A percentile compares a stretch with the other conserved stretches of the same genome.
These are phyloP conservation scores for Backusella macrospora DNA, from an alignment of 192 early-diverging fungal species.

Conservation along the genomic window DNA sequence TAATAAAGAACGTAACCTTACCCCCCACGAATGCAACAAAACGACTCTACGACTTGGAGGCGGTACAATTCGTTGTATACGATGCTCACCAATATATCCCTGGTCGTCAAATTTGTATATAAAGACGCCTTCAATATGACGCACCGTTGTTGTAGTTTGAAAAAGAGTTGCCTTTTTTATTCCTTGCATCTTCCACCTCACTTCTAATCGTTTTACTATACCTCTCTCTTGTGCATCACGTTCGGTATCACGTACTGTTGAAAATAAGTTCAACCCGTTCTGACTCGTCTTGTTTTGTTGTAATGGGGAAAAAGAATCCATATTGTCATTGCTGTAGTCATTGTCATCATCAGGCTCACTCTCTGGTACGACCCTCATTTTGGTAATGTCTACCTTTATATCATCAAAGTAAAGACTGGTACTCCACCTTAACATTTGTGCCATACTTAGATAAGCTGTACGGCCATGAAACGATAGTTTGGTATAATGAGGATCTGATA, in stretches of 20 bases:
- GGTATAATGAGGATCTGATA: conserved; percentile 60
- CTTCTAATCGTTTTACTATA: conserved; percentile 39
- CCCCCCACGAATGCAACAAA: conserved; percentile 35
- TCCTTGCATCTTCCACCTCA: conserved; percentile 52
- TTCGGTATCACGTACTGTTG: background rate
- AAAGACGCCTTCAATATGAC: conserved; percentile 50
- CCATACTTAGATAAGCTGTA: conserved; percentile 50
- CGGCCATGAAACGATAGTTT: conserved; percentile 50
- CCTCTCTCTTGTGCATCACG: background rate
- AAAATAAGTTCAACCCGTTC: background rate
- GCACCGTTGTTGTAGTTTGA: background rate
- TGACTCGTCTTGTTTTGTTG: no score
- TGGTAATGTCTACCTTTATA: conserved; percentile 49
- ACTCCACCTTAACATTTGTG: conserved; percentile 59
- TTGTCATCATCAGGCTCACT: conserved; percentile 4
- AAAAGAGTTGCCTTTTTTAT: conserved; percentile 44
- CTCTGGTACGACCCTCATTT: conserved; percentile 42
- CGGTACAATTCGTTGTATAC: conserved; percentile 54
- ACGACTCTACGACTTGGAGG: conserved; percentile 50
- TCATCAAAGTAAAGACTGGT: conserved; percentile 56
- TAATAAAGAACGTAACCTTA: conserved; percentile 29
- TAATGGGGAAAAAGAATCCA: background rate
- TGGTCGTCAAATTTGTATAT: conserved; percentile 46
- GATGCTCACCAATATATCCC: conserved; percentile 50
- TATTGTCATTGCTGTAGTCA: background rate